Base-by-base conservation (phyloP, 345 rosid species). In the Iberis pinnata region DNA sequence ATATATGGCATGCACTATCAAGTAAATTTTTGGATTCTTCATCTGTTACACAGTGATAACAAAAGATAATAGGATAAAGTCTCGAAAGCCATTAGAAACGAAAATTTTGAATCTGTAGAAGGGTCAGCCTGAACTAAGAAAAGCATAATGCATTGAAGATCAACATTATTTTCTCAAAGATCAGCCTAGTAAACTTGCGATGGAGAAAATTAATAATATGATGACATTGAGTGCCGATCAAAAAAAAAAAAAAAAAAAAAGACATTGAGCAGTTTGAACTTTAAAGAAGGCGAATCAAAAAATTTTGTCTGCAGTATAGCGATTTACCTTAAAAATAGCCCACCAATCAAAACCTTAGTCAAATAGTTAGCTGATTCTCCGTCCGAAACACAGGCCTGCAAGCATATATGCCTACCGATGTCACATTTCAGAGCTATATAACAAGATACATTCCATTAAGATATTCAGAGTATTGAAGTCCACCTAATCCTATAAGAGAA, bases 381-480 rank as follows among this genome's bases (percentile, higher is more conserved):
- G 60, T 85, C 90, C 20, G 90, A 79, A 73, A 85, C 88, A 79
- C 88, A 83, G 41, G 97, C 85, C 98, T 92, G 88, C 56, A 73
- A 43, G 52, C 51, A 75, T 53, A 49, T 57, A 59, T 53, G 56
- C 45, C 37, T 16, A 44, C 11, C 1, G 18, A 41, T 52, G 36
- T 53, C 51, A 67, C 39, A 47, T 32, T 52, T 60, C 44, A 58
- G 64, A 5, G 27, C 44, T 24, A 53, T 19, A 32, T n/a, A 31
- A 22, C 38, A 49, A 42, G 19, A 49, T 41, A 33, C 42, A 12
- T 20, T 31, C 43, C 46, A 49, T 10, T 57, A 52, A 43, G 63
- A 64, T 58, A 32, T 43, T 44, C 35, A 51, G 12, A 22, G 36
- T n/a, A 66, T 9, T 43, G 17, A 58, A 44, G 54, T 37, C 31